These are phyloP conservation scores for Melampsora americana DNA, from an alignment of 1,284 basidiomycete species.

Conservation along the genomic window DNA sequence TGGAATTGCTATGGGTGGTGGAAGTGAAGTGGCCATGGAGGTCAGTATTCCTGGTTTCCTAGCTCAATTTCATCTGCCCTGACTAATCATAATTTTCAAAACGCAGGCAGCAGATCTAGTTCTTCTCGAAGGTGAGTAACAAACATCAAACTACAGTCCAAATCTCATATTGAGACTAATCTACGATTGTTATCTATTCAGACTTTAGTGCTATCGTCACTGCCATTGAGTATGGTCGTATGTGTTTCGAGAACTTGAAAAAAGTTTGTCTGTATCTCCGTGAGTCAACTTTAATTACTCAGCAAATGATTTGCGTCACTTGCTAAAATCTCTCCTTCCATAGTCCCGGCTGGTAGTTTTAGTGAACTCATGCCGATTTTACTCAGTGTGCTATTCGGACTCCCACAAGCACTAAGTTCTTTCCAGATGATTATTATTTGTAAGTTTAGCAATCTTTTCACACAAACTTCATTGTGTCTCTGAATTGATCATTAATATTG, in stretches of 20 bases:
- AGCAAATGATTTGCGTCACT: too few species aligned
- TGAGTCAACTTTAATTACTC: too few species aligned
- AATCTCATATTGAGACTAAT: too few species aligned
- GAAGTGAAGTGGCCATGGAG: constrained; percentile 55
- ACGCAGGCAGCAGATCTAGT: constrained; percentile 47
- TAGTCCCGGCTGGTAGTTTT: constrained; percentile 57
- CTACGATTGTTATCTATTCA: too few species aligned
- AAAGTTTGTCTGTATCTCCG: constrained; percentile 55
- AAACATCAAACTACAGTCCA: too few species aligned
- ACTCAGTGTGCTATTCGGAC: constrained; percentile 59
- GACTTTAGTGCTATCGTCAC: constrained; percentile 50
- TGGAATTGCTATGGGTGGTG: constrained; percentile 59
- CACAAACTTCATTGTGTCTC: too few species aligned
- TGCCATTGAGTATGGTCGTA: constrained; percentile 57
- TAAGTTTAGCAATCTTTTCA: constrained; percentile 51
- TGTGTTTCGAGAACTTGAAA: constrained; percentile 69
- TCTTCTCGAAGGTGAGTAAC: constrained; percentile 46
- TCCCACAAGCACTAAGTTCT: constrained; percentile 61
- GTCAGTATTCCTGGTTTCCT: constrained; percentile 47
- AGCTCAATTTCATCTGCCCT: too few species aligned
- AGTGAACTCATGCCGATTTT: constrained; percentile 68
- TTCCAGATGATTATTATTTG: constrained; percentile 63
- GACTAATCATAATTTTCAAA: too few species aligned
- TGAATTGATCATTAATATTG: too few species aligned
- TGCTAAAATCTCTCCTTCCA: too few species aligned